Conservation (phyloP, 1,284 basidiomycete genomes). For the Ceraceosorus guamensis region DNA sequence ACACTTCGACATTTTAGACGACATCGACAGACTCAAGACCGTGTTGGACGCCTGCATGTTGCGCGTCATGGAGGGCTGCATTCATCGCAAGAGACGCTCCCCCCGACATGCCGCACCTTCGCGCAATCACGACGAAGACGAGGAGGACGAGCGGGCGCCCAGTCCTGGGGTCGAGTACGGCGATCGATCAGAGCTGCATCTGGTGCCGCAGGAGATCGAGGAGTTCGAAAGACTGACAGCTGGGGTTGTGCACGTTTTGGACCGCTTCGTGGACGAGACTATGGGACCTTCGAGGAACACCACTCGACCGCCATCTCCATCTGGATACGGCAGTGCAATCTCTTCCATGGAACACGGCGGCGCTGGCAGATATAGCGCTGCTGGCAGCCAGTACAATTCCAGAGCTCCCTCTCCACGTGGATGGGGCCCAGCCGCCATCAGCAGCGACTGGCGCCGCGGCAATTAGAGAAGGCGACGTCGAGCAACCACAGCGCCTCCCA, state of each 20-base stretch:
- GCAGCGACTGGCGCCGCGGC: too few relatives aligned
- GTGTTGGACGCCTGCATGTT: conserved; percentile 79
- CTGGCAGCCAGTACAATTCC: background rate
- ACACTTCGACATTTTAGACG: conserved; percentile 65
- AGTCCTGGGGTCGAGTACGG: background rate
- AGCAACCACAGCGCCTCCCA: too few relatives aligned
- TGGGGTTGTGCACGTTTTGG: conserved; percentile 34
- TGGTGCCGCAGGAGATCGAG: conserved; percentile 31
- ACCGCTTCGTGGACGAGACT: conserved; percentile 29
- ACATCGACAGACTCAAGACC: conserved; percentile 73
- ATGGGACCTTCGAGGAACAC: background rate
- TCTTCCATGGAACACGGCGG: background rate
- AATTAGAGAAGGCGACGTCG: too few relatives aligned
- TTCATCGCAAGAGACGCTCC: background rate
- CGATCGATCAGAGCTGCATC: conserved; percentile 24
- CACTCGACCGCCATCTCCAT: background rate
- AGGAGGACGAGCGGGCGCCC: conserved; percentile 6
- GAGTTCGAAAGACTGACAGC: conserved; percentile 38
- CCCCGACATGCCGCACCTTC: conserved; percentile 2
- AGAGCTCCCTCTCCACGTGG: too few relatives aligned
- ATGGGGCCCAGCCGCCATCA: too few relatives aligned
- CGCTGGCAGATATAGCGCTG: background rate
- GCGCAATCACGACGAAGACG: conserved; percentile 11
- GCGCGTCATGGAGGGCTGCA: conserved; percentile 74
- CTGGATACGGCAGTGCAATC: background rate